phyloP scores from a whole-genome alignment of 306 rosid species.

The Gastrolobium bilobum region DNA sequence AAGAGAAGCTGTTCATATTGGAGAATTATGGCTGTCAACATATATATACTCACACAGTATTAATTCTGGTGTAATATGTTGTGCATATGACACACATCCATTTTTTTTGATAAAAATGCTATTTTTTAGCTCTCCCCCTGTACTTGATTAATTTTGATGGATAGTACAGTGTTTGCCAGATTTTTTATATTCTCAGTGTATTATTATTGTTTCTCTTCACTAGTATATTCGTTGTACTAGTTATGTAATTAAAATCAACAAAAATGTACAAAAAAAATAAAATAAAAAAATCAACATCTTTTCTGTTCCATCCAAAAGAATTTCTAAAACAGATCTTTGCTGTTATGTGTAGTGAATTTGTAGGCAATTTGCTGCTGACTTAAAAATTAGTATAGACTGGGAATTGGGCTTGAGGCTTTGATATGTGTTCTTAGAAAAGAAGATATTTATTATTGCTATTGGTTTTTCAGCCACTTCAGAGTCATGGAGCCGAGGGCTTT shows the following conservation, averaged over 20 bases:
- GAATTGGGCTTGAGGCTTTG: conserved; percentile 11
- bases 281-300: not conserved
- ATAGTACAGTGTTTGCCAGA: not conserved
- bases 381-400: conserved; percentile 7
- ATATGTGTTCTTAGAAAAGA: not conserved
- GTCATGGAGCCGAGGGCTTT: conserved; percentile 76
- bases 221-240: not conserved
- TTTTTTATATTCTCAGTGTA: conserved; percentile 27
- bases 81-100: not conserved
- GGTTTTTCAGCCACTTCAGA: conserved; percentile 74
- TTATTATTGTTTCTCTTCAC: conserved; percentile 4
- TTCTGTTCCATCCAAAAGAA: conserved; percentile 15
- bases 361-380: conserved; percentile 19
- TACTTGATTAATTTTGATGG: conserved; percentile 25
- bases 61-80: conserved; percentile 9
- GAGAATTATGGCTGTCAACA: not conserved
- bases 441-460: conserved; percentile 38
- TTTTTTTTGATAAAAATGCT: not conserved
- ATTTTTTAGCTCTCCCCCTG: not conserved
- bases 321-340: conserved; percentile 13
- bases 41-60: not conserved
- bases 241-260: conserved; percentile 17
- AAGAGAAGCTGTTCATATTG: conserved; percentile 34
- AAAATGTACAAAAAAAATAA: too few relatives aligned
- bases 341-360: conserved; percentile 17